Percentiles rank a stretch among this genome's conserved stretches.
These are phyloP conservation scores for Hyphodiscus hymeniophilus DNA, from an alignment of 495 filamentous ascomycete genomes.

Conservation along the genomic window DNA sequence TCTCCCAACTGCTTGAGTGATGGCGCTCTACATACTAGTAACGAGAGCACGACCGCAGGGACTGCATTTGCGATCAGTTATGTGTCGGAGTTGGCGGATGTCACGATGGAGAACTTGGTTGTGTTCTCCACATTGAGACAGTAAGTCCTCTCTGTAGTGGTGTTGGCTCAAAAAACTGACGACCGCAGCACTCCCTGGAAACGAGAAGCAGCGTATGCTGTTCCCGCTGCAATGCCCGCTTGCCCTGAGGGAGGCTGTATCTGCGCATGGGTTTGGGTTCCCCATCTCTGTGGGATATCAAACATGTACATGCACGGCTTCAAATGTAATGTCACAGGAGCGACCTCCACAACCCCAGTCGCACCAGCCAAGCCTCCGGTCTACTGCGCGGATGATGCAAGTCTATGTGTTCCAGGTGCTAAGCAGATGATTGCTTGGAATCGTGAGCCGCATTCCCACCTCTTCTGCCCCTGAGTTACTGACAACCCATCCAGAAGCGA, in stretches of 20 bases:
- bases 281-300: conserved; percentile 32
- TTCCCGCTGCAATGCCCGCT: conserved; percentile 36
- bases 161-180: conserved; percentile 5
- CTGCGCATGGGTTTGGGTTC: conserved; percentile 52
- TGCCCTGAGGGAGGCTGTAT: conserved; percentile 44
- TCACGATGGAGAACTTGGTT: conserved; percentile 43
- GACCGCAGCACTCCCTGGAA: conserved; percentile 39
- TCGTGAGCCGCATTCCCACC: conserved; percentile 23
- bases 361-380: conserved; percentile 33
- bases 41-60: conserved; percentile 35
- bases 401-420: conserved; percentile 40
- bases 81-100: conserved; percentile 33
- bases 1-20: conserved; percentile 25
- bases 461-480: too few species aligned
- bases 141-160: background rate
- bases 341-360: conserved; percentile 30
- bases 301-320: conserved; percentile 45
- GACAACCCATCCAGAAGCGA: too few species aligned
- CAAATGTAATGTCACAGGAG: conserved; percentile 42
- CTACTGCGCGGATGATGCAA: conserved; percentile 33
- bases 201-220: conserved; percentile 36
- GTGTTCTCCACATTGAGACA: conserved; percentile 36
- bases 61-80: conserved; percentile 50
- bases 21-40: conserved; percentile 38
- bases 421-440: conserved; percentile 50